Percentiles rank a stretch among this genome's conserved stretches.
phyloP scores from a whole-genome alignment of 202 grass and related monocot genomes.

The Zizania palustris region DNA sequence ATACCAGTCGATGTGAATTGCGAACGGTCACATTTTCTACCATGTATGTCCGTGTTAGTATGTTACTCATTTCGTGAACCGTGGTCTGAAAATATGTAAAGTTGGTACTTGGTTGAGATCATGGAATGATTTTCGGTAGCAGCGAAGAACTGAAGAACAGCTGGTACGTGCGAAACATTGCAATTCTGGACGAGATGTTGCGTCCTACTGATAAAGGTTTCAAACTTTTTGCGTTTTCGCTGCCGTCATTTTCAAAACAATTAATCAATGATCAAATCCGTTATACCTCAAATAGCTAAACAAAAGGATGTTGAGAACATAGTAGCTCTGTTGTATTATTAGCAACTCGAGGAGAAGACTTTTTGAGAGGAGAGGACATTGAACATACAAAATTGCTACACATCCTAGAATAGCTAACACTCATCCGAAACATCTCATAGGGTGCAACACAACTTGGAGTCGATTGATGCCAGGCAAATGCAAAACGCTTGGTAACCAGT shows the following conservation, averaged over 20 bases:
- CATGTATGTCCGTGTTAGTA: background rate
- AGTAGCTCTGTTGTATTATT: background rate
- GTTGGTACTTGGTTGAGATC: too few relatives aligned
- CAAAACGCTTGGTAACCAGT: constrained; percentile 95
- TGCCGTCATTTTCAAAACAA: too few relatives aligned
- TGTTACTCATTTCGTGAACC: background rate
- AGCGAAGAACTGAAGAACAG: too few relatives aligned
- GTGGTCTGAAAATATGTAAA: background rate
- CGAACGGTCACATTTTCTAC: background rate
- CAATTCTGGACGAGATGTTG: too few relatives aligned
- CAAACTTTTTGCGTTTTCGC: too few relatives aligned
- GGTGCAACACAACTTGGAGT: constrained; percentile 84
- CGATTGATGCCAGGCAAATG: constrained; percentile 87
- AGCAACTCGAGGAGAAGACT: constrained; percentile 1
- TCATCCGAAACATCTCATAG: constrained; percentile 40
- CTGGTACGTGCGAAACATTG: too few relatives aligned
- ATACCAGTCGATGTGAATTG: too few relatives aligned
- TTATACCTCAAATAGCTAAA: constrained; percentile 35
- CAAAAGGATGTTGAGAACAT: too few relatives aligned
- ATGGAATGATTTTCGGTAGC: too few relatives aligned
- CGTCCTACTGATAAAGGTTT: too few relatives aligned
- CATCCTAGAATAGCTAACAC: background rate
- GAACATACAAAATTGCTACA: constrained; percentile 5
- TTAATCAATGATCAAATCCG: too few relatives aligned
- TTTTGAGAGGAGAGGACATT: constrained; percentile 20